Conservation (phyloP, 192 early-diverging fungal species). For the Chytriomyces confervae region DNA sequence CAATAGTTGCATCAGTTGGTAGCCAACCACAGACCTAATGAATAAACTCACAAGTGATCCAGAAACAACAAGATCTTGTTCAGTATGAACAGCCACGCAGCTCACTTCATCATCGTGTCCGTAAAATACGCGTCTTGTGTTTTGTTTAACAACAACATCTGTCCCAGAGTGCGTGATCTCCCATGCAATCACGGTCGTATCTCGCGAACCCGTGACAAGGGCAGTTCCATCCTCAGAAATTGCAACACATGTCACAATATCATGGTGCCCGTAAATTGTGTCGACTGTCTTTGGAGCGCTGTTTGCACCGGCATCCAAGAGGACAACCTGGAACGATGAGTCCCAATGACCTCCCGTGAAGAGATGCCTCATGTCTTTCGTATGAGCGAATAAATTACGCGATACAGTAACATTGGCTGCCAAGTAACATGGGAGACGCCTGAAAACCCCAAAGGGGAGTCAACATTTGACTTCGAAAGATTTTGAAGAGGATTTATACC, state of each 20-base stretch:
- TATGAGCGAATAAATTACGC: constrained; percentile 36
- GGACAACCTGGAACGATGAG: constrained; percentile 43
- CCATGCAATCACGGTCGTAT: constrained; percentile 56
- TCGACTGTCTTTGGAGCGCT: constrained; percentile 35
- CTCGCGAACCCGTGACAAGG: constrained; percentile 50
- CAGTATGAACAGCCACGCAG: constrained; percentile 42
- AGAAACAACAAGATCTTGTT: constrained; percentile 51
- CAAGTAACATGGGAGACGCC: constrained; percentile 38
- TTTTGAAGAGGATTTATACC: constrained; percentile 8
- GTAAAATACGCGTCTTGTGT: constrained; percentile 42
- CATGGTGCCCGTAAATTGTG: constrained; percentile 49
- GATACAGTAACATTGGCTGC: constrained; percentile 30
- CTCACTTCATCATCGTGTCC: constrained; percentile 55
- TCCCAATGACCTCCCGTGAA: constrained; percentile 54
- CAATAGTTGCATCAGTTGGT: no score
- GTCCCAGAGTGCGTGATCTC: constrained; percentile 20
- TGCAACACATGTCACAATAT: constrained; percentile 50
- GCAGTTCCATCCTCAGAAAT: constrained; percentile 45
- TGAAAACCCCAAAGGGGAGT: neutral
- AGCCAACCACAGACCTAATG: neutral
- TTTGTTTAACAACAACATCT: constrained; percentile 25
- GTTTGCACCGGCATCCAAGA: constrained; percentile 34
- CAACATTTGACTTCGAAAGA: neutral
- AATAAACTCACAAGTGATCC: constrained; percentile 44
- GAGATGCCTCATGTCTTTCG: constrained; percentile 41